Percentiles rank a stretch among this genome's conserved stretches.
phyloP scores from a whole-genome alignment of 768 basidiomycete genomes.

The Leccinum pellstonianum region DNA sequence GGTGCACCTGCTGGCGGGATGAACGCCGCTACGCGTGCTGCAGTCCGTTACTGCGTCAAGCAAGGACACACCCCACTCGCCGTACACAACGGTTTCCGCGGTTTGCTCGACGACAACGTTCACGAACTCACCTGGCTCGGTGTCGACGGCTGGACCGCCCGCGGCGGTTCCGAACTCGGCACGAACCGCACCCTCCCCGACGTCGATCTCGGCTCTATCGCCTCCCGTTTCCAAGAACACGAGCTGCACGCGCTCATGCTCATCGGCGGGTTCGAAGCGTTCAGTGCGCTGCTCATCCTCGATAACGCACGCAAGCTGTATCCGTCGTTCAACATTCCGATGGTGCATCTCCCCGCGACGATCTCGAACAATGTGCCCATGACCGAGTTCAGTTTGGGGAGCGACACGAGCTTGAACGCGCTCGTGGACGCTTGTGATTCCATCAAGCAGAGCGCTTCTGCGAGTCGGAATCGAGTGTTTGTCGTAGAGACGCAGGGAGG shows the following conservation, averaged over 20 bases:
- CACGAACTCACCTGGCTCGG: constrained; percentile 91
- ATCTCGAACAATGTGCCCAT: constrained; percentile 98
- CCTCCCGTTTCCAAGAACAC: constrained; percentile 88
- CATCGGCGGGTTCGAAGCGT: constrained; percentile 97
- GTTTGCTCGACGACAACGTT: constrained; percentile 87
- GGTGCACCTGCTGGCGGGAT: constrained; percentile 98
- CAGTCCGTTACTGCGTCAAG: constrained; percentile 87
- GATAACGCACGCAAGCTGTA: constrained; percentile 81
- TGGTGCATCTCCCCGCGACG: constrained; percentile 94
- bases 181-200: constrained; percentile 91
- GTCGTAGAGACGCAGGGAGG: constrained; percentile 99
- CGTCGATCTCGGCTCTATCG: constrained; percentile 82
- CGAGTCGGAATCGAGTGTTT: constrained; percentile 94
- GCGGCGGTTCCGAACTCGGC: constrained; percentile 96
- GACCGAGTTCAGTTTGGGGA: constrained; percentile 94
- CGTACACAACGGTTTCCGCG: constrained; percentile 94
- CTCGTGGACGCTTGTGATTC: constrained; percentile 97
- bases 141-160: constrained; percentile 94
- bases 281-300: constrained; percentile 72
- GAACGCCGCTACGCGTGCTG: constrained; percentile 96
- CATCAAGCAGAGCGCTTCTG: constrained; percentile 97
- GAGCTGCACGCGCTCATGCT: constrained; percentile 76
- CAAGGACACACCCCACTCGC: constrained; percentile 93
- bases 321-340: constrained; percentile 92
- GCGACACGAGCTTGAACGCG: constrained; percentile 97